Percentiles rank a stretch among this genome's conserved stretches.
phyloP scores from a whole-genome alignment of 2,329 filamentous ascomycete species.

The Alternaria sp. region DNA sequence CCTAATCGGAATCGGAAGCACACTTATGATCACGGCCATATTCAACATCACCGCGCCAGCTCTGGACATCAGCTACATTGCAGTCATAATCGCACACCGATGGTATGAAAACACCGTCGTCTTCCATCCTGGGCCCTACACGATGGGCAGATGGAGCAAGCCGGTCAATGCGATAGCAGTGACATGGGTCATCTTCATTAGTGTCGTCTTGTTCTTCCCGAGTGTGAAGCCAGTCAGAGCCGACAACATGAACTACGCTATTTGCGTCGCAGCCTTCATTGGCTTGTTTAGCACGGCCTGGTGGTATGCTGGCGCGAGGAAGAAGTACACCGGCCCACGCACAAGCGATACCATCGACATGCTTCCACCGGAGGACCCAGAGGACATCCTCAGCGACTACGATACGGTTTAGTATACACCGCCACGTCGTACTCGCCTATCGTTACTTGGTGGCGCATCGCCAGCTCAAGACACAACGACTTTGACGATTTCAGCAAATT shows the following conservation, averaged over 20 bases:
- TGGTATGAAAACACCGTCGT: slow-evolving; percentile 62
- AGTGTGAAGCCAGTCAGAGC: slow-evolving; percentile 54
- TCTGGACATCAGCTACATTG: slow-evolving; percentile 64
- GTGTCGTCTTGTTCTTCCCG: slow-evolving; percentile 65
- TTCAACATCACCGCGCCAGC: slow-evolving; percentile 60
- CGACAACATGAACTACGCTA: slow-evolving; percentile 60
- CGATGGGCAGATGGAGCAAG: slow-evolving; percentile 64
- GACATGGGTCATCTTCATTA: slow-evolving; percentile 70
- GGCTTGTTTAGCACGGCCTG: slow-evolving; percentile 57
- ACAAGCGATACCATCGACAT: slow-evolving; percentile 62
- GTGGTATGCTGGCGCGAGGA: slow-evolving; percentile 56
- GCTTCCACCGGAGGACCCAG: slow-evolving; percentile 54
- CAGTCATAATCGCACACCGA: slow-evolving; percentile 67
- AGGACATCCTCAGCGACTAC: slow-evolving; percentile 50
- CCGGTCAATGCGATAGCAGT: slow-evolving; percentile 65
- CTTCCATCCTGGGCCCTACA: slow-evolving; percentile 67
- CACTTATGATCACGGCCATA: slow-evolving; percentile 60
- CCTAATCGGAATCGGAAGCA: slow-evolving; percentile 62
- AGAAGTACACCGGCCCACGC: slow-evolving; percentile 66
- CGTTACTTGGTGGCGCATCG: background rate
- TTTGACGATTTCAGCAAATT: slow-evolving; percentile 6
- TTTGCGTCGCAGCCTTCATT: slow-evolving; percentile 59
- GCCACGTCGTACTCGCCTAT: background rate
- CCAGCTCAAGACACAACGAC: slow-evolving; percentile 5
- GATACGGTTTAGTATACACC: slow-evolving; percentile 32